phyloP scores from a whole-genome alignment of 2,329 filamentous ascomycete species.

The Sarocladium kiliense region DNA sequence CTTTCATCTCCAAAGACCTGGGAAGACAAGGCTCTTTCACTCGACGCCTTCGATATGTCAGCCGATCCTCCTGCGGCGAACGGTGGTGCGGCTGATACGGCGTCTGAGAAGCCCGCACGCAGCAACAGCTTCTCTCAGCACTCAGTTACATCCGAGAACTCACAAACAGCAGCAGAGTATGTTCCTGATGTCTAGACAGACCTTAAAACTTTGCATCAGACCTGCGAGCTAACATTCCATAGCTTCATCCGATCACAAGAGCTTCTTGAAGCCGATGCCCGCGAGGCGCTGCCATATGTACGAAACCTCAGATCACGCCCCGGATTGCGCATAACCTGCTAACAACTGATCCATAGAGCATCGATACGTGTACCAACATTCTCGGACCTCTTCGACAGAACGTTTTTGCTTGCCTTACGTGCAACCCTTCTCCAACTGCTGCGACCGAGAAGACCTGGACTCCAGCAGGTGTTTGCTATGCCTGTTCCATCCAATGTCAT shows the following conservation, averaged over 20 bases:
- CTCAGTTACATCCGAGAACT: constrained; percentile 52
- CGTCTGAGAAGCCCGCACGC: constrained; percentile 29
- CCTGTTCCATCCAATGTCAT: constrained; percentile 94
- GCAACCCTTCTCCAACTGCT: constrained; percentile 71
- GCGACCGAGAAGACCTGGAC: constrained; percentile 40
- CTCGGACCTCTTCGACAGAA: constrained; percentile 83
- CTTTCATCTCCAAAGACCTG: neutral
- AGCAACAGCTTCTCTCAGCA: constrained; percentile 55
- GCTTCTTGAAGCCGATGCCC: constrained; percentile 87
- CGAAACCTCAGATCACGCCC: constrained; percentile 19
- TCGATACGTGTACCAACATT: constrained; percentile 87
- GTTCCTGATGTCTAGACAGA: constrained; percentile 12
- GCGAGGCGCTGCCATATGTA: constrained; percentile 91
- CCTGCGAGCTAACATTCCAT: constrained; percentile 2
- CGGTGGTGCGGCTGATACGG: constrained; percentile 17
- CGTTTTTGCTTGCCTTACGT: constrained; percentile 90
- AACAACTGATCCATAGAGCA: constrained; percentile 56
- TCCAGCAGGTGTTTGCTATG: constrained; percentile 86
- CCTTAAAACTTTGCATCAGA: neutral
- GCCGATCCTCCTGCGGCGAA: constrained; percentile 25
- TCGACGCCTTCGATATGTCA: constrained; percentile 19
- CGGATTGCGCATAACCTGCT: neutral
- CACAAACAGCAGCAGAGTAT: constrained; percentile 69
- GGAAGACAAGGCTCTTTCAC: neutral
- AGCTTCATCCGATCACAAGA: constrained; percentile 89